phyloP scores from a whole-genome alignment of 768 basidiomycete species.

The Pholiota microspora region DNA sequence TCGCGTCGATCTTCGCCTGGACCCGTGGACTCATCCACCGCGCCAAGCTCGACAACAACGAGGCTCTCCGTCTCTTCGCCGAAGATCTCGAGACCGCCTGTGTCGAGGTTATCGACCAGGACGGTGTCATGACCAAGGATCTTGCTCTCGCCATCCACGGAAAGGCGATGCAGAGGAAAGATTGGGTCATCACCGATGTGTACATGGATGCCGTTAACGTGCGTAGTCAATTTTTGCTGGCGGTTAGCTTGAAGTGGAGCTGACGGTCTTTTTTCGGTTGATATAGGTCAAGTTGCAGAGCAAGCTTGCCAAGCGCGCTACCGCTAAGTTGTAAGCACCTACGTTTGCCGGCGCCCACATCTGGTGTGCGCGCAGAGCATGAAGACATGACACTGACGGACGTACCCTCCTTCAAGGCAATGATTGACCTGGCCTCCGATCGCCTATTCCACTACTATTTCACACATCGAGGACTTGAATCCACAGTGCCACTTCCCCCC shows the following conservation, averaged over 20 bases:
- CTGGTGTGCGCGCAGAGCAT: no score
- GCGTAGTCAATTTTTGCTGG: slow-evolving; percentile 25
- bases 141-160: slow-evolving; percentile 93
- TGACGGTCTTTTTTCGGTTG: neutral
- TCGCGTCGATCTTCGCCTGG: slow-evolving; percentile 99
- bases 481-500: neutral
- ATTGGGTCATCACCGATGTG: slow-evolving; percentile 94
- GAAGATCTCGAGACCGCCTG: slow-evolving; percentile 81
- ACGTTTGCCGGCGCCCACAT: no score
- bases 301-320: slow-evolving; percentile 33
- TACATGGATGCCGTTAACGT: slow-evolving; percentile 95
- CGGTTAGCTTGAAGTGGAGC: neutral
- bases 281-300: slow-evolving; percentile 41
- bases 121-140: slow-evolving; percentile 97
- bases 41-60: slow-evolving; percentile 88
- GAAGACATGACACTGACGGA: no score
- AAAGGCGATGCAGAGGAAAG: slow-evolving; percentile 85
- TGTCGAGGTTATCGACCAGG: slow-evolving; percentile 86
- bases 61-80: slow-evolving; percentile 70
- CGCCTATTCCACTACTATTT: neutral
- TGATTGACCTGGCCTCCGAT: neutral
- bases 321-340: slow-evolving; percentile 19
- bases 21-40: slow-evolving; percentile 92
- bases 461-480: neutral
- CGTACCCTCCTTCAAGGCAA: no score